phyloP scores from a whole-genome alignment of 495 filamentous ascomycete species.

The Glonium stellatum region DNA sequence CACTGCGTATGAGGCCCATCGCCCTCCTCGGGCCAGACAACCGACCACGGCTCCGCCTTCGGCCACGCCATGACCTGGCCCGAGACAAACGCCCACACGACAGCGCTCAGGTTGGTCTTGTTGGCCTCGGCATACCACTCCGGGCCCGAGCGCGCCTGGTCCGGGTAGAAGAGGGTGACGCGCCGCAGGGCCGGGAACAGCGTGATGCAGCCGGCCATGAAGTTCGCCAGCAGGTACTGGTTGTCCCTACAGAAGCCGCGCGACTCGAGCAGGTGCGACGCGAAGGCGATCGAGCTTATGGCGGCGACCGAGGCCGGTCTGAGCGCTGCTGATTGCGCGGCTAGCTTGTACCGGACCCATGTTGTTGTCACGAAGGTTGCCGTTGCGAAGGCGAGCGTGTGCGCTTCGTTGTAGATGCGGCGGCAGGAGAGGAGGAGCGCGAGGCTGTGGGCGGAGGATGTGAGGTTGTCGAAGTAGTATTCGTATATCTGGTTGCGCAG shows the following conservation, averaged over 20 bases:
- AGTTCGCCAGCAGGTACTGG: neutral
- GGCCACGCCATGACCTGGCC: slow-evolving; percentile 1
- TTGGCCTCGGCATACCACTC: neutral
- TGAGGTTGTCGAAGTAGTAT: neutral
- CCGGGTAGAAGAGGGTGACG: neutral
- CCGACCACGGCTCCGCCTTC: neutral
- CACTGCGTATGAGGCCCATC: neutral
- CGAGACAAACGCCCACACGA: neutral
- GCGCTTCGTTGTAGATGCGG: neutral
- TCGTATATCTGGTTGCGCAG: slow-evolving; percentile 3
- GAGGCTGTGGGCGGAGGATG: neutral
- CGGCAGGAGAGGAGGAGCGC: slow-evolving; percentile 1
- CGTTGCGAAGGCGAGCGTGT: neutral
- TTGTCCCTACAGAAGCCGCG: neutral
- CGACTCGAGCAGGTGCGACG: neutral
- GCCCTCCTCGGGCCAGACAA: neutral
- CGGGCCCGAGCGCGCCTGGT: neutral
- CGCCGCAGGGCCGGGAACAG: neutral
- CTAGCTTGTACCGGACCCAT: slow-evolving; percentile 1
- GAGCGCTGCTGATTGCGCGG: neutral
- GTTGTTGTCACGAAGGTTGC: neutral
- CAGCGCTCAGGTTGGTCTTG: neutral
- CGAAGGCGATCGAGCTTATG: neutral
- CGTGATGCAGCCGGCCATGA: neutral
- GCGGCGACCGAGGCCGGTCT: neutral